phyloP scores from a whole-genome alignment of 2,329 filamentous ascomycete species.

The Cladosporium sp. region DNA sequence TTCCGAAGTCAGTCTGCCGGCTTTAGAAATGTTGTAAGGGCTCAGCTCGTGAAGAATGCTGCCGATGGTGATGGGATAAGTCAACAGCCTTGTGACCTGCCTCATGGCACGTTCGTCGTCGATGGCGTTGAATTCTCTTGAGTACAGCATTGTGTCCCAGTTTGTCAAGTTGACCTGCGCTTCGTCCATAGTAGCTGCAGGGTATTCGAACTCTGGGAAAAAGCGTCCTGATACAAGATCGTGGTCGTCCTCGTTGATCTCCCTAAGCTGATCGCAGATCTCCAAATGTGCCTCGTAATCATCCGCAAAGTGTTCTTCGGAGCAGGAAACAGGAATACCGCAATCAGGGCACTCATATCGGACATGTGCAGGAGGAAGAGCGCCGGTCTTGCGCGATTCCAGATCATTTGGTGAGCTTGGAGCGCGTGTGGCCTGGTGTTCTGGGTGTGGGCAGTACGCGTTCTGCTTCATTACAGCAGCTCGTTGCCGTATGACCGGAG shows the following conservation, averaged over 20 bases:
- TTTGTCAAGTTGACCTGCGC: constrained; percentile 95
- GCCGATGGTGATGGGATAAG: constrained; percentile 87
- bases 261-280: constrained; percentile 82
- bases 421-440: constrained; percentile 71
- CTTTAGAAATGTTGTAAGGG: constrained; percentile 76
- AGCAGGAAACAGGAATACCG: constrained; percentile 89
- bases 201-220: constrained; percentile 92
- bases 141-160: constrained; percentile 97
- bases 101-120: constrained; percentile 87
- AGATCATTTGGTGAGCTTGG: constrained; percentile 62
- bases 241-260: constrained; percentile 98
- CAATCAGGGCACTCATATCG: constrained; percentile 95
- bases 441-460: constrained; percentile 87
- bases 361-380: constrained; percentile 71
- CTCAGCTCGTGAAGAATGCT: constrained; percentile 92
- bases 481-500: constrained; percentile 78
- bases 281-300: constrained; percentile 91
- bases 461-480: constrained; percentile 90
- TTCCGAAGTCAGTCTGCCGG: constrained; percentile 75
- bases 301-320: constrained; percentile 90
- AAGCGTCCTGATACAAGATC: constrained; percentile 84
- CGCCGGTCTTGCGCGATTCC: constrained; percentile 57
- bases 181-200: constrained; percentile 84
- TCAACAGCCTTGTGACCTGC: constrained; percentile 87
- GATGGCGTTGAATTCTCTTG: constrained; percentile 83